Conservation (phyloP, 306 rosid species). For the Quillaja saponaria region DNA sequence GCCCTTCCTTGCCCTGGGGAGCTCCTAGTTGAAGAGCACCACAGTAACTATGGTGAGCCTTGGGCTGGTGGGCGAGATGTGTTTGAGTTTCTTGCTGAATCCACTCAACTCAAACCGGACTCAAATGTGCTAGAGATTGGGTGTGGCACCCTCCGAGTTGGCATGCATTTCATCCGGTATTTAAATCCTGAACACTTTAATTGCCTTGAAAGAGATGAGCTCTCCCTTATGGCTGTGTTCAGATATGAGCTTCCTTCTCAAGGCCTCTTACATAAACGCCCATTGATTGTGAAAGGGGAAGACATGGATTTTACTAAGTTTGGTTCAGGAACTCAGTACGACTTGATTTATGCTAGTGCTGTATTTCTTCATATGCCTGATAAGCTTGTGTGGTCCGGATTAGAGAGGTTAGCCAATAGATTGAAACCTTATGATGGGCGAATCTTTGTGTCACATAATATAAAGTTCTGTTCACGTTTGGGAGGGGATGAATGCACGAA, state of each 20-base stretch:
- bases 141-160: slow-evolving; percentile 93
- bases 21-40: slow-evolving; percentile 90
- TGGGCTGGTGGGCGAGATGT: slow-evolving; percentile 98
- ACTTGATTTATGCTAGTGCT: slow-evolving; percentile 90
- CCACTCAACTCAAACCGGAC: slow-evolving; percentile 56
- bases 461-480: slow-evolving; percentile 79
- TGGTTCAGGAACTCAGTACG: slow-evolving; percentile 51
- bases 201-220: slow-evolving; percentile 92
- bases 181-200: slow-evolving; percentile 65
- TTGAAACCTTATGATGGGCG: slow-evolving; percentile 71
- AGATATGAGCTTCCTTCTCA: slow-evolving; percentile 93
- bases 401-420: slow-evolving; percentile 67
- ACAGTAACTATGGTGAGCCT: slow-evolving; percentile 93
- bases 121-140: slow-evolving; percentile 79
- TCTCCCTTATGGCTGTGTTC: slow-evolving; percentile 82
- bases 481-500: slow-evolving; percentile 83
- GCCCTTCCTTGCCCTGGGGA: slow-evolving; percentile 86
- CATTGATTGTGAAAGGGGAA: slow-evolving; percentile 75
- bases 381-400: slow-evolving; percentile 81
- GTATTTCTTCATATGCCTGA: slow-evolving; percentile 95
- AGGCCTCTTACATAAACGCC: slow-evolving; percentile 81
- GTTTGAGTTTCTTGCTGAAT: slow-evolving; percentile 75
- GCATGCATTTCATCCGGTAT: slow-evolving; percentile 81
- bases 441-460: slow-evolving; percentile 81
- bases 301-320: slow-evolving; percentile 76